Evolutionary conservation across 1,284 basidiomycete genomes (phyloP).

Genomic region (Taiwanofungus camphoratus): DNA sequence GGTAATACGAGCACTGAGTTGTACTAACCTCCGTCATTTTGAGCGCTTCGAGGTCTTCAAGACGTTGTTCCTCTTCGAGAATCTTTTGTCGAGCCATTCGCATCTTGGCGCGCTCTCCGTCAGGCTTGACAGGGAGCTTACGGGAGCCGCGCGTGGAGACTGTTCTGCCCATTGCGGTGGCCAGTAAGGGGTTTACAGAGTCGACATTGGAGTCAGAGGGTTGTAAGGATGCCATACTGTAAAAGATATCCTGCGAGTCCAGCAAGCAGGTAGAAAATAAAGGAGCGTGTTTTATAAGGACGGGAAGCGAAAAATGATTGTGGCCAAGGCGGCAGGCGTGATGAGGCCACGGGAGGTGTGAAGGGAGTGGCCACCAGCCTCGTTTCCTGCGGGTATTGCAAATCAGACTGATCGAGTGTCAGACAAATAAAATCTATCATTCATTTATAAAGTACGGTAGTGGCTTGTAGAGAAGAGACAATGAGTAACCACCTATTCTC

Average conservation of each 20-base stretch:
- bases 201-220: background rate
- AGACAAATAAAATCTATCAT: no score
- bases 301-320: background rate
- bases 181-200: conserved; percentile 5
- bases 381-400: no score
- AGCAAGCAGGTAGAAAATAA: conserved; percentile 2
- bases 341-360: background rate
- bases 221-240: background rate
- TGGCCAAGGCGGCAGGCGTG: background rate
- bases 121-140: background rate
- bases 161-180: background rate
- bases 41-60: background rate
- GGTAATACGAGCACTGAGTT: background rate
- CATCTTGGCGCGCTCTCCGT: background rate
- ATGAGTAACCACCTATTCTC: background rate
- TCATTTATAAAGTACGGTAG: no score
- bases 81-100: background rate
- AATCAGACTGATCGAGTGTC: no score
- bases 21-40: conserved; percentile 4
- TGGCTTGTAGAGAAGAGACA: no score
- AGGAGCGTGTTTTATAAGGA: background rate
- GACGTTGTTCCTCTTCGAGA: conserved; percentile 5
- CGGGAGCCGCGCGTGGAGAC: background rate
- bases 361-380: background rate
- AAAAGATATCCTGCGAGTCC: background rate